Conservation (phyloP, 805 yeast species). For the Kluyveromyces aestuarii region DNA sequence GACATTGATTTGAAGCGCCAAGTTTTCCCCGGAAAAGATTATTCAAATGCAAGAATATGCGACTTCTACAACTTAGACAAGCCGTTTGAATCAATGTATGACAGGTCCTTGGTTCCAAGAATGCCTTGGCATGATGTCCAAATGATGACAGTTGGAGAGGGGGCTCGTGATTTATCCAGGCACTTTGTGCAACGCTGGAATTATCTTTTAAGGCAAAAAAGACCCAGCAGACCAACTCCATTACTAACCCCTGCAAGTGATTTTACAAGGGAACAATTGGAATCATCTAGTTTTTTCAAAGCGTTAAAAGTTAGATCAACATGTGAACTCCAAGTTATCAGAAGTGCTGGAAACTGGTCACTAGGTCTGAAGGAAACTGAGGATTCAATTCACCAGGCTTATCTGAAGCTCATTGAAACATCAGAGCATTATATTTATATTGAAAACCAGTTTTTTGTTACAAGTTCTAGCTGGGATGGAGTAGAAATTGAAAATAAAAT, state of each 20-base stretch:
- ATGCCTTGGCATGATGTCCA: conserved; percentile 99
- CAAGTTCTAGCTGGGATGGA: conserved; percentile 82
- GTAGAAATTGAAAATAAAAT: conserved; percentile 76
- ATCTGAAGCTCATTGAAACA: conserved; percentile 79
- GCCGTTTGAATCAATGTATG: conserved; percentile 89
- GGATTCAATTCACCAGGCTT: conserved; percentile 86
- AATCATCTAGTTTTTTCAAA: conserved; percentile 36
- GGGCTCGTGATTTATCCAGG: conserved; percentile 85
- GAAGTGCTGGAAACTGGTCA: conserved; percentile 93
- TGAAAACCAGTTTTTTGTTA: conserved; percentile 91
- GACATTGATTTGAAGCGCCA: conserved; percentile 39
- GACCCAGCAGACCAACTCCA: conserved; percentile 93
- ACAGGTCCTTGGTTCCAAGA: conserved; percentile 69
- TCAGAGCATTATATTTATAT: conserved; percentile 89
- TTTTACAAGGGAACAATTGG: conserved; percentile 61
- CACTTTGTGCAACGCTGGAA: conserved; percentile 99
- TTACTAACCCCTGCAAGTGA: conserved; percentile 88
- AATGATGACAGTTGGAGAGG: conserved; percentile 89
- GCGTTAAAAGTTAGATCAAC: conserved; percentile 54
- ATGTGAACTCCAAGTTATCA: conserved; percentile 81
- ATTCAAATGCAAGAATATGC: conserved; percentile 87
- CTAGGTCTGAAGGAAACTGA: conserved; percentile 79
- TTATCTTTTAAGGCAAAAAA: conserved; percentile 79
- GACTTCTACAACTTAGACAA: conserved; percentile 75
- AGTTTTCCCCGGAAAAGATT: conserved; percentile 92